Percentiles rank a stretch among this genome's conserved stretches.
phyloP scores from a whole-genome alignment of 306 rosid species.

The Vicia villosa region DNA sequence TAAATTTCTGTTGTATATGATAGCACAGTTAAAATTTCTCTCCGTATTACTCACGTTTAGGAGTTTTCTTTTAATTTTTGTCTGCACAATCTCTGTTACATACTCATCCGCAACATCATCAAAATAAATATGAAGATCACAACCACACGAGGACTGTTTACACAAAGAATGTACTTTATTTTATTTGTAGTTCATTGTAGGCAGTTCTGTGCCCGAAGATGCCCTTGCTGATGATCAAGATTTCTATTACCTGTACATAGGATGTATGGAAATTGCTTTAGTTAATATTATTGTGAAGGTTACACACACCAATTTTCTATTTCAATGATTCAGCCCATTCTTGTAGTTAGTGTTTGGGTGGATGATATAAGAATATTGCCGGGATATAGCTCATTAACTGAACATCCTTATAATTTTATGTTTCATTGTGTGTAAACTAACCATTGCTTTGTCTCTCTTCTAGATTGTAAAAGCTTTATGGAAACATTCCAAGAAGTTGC shows the following conservation, averaged over 20 bases:
- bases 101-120: background rate
- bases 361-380: background rate
- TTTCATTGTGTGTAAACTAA: background rate
- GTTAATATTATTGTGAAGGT: background rate
- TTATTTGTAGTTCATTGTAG: background rate
- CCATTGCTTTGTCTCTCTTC: constrained; percentile 6
- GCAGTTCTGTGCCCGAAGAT: background rate
- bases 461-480: constrained; percentile 87
- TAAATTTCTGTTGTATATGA: background rate
- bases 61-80: background rate
- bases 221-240: background rate
- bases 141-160: background rate
- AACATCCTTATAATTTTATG: background rate
- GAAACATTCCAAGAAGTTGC: constrained; percentile 90
- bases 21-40: constrained; percentile 2
- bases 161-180: background rate
- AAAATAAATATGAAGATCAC: background rate
- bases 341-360: background rate
- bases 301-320: background rate
- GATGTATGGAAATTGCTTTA: background rate
- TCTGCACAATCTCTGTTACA: background rate
- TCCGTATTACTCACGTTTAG: background rate
- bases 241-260: background rate
- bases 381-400: background rate
- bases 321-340: background rate